A percentile compares a stretch with the other conserved stretches of the same genome.
phyloP scores from a whole-genome alignment of 441 rosid species.

The Pelargonium citronellum region DNA sequence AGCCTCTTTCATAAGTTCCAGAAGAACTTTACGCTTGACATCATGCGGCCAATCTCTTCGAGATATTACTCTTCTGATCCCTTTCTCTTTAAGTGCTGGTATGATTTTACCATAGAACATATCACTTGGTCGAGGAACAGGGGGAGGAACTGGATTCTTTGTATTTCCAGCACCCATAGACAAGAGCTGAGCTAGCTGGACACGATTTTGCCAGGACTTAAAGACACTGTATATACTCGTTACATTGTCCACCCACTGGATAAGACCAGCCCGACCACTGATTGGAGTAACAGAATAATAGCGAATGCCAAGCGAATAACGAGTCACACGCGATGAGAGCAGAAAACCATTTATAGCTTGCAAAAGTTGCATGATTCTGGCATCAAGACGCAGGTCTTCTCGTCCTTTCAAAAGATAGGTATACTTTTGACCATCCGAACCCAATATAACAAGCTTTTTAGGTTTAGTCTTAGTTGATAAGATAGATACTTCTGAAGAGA shows the following conservation, averaged over 20 bases:
- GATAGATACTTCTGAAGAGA: slow-evolving; percentile 65
- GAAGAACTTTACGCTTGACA: slow-evolving; percentile 91
- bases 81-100: slow-evolving; percentile 98
- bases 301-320: slow-evolving; percentile 66
- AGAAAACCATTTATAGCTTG: slow-evolving; percentile 82
- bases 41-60: slow-evolving; percentile 99
- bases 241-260: slow-evolving; percentile 98
- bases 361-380: slow-evolving; percentile 97
- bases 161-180: slow-evolving; percentile 53
- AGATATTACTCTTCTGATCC: slow-evolving; percentile 91
- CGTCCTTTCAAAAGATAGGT: slow-evolving; percentile 92
- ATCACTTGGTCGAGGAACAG: slow-evolving; percentile 96
- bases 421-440: slow-evolving; percentile 89
- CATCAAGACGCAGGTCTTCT: slow-evolving; percentile 98
- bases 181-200: slow-evolving; percentile 64
- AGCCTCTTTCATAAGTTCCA: slow-evolving; percentile 94
- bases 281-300: slow-evolving; percentile 96
- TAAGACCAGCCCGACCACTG: slow-evolving; percentile 97
- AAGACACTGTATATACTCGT: slow-evolving; percentile 88
- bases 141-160: slow-evolving; percentile 53
- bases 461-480: slow-evolving; percentile 95
- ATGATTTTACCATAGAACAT: slow-evolving; percentile 99
- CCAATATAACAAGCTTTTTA: slow-evolving; percentile 81
- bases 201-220: slow-evolving; percentile 92
- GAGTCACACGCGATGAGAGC: slow-evolving; percentile 54